Conservation (phyloP, 2,329 filamentous ascomycete genomes). For the Penicillium brevicompactum region DNA sequence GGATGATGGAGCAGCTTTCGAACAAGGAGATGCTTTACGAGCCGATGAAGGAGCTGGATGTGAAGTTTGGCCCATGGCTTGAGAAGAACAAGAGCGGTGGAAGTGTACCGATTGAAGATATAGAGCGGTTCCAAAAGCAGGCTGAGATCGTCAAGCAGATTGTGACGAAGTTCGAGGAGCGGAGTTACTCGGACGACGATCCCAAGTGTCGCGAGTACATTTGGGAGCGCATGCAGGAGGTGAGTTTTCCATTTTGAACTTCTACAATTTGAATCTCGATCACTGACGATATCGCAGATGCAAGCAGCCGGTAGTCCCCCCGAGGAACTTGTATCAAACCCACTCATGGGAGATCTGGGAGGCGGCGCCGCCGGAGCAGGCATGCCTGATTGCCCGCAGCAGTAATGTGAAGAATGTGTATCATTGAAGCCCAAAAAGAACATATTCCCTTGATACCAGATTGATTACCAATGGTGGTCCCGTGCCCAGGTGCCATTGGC, state of each 20-base stretch:
- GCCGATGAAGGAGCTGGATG: constrained; percentile 94
- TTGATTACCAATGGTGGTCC: background rate
- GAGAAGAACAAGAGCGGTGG: constrained; percentile 67
- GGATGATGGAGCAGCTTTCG: constrained; percentile 98
- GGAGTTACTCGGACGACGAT: constrained; percentile 79
- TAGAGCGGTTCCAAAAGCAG: constrained; percentile 80
- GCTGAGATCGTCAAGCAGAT: constrained; percentile 80
- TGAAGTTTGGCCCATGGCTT: constrained; percentile 91
- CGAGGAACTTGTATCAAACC: constrained; percentile 71
- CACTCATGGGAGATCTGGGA: constrained; percentile 71
- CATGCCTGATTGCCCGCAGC: constrained; percentile 63
- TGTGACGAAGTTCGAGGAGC: constrained; percentile 82
- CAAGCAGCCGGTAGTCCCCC: constrained; percentile 92
- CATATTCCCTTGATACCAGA: background rate
- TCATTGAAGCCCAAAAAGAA: background rate
- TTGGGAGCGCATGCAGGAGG: constrained; percentile 97
- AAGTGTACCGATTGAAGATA: constrained; percentile 67
- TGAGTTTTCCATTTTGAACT: constrained; percentile 47
- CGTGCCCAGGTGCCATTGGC: background rate
- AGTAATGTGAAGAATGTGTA: constrained; percentile 43
- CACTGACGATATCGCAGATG: constrained; percentile 66
- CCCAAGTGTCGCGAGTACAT: constrained; percentile 84
- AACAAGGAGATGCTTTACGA: constrained; percentile 98
- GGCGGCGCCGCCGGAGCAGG: constrained; percentile 63
- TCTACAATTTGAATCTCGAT: background rate